phyloP scores from a whole-genome alignment of 768 basidiomycete genomes.

The Coprinopsis sp. region DNA sequence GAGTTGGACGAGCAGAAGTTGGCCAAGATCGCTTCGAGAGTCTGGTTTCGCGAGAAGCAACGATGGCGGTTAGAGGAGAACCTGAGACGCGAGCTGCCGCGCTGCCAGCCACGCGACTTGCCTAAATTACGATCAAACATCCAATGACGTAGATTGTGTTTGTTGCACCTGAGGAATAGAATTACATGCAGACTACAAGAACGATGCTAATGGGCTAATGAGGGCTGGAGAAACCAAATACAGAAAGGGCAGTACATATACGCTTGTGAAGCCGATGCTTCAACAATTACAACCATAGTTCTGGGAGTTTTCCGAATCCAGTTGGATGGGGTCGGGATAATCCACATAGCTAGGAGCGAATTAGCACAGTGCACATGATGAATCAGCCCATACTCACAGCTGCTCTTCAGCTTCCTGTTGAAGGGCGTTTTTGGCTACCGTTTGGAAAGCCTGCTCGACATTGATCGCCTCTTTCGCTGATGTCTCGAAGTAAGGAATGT shows the following conservation, averaged over 20 bases:
- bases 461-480: conserved; percentile 99
- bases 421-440: conserved; percentile 98
- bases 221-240: neutral
- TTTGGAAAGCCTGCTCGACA: conserved; percentile 99
- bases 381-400: conserved; percentile 75
- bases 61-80: too few species aligned
- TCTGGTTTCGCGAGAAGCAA: too few species aligned
- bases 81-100: too few species aligned
- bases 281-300: conserved; percentile 90
- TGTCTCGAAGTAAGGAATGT: conserved; percentile 99
- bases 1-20: too few species aligned
- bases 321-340: conserved; percentile 97
- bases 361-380: too few species aligned
- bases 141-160: conserved; percentile 5
- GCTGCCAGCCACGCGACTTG: too few species aligned
- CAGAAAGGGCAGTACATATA: neutral
- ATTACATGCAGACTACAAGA: neutral
- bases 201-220: neutral
- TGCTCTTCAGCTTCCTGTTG: conserved; percentile 97
- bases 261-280: conserved; percentile 12
- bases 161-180: too few species aligned
- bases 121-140: neutral
- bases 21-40: too few species aligned
- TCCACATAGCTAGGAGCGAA: conserved; percentile 82
- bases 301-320: conserved; percentile 90